Conservation (phyloP, 768 basidiomycete species). For the Asterophora lycoperdoides region DNA sequence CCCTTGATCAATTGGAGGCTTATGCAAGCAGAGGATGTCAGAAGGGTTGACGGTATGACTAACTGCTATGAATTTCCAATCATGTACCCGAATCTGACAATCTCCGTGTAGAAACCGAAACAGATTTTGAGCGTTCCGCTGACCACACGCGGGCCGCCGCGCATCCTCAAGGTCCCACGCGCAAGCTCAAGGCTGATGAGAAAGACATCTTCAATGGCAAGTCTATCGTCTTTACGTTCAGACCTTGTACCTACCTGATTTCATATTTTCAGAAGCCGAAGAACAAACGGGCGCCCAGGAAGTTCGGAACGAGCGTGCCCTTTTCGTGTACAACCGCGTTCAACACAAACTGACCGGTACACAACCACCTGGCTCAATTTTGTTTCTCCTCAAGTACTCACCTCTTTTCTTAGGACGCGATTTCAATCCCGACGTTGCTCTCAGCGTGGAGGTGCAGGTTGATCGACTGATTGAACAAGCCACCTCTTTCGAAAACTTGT, state of each 20-base stretch:
- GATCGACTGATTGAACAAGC: constrained; percentile 92
- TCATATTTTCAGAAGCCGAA: constrained; percentile 31
- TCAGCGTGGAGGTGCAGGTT: constrained; percentile 81
- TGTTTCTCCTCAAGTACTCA: not conserved
- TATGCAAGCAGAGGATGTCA: constrained; percentile 77
- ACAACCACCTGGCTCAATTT: constrained; percentile 12
- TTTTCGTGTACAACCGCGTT: constrained; percentile 92
- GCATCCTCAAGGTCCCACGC: constrained; percentile 73
- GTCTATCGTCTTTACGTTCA: constrained; percentile 12
- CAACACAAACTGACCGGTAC: constrained; percentile 90
- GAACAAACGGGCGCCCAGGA: constrained; percentile 69
- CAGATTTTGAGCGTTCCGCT: constrained; percentile 50
- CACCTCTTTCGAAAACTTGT: constrained; percentile 90
- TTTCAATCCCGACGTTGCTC: constrained; percentile 78
- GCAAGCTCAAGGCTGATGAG: constrained; percentile 87
- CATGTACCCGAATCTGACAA: not conserved
- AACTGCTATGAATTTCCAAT: constrained; percentile 5
- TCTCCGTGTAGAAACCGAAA: constrained; percentile 33
- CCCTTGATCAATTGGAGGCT: constrained; percentile 97
- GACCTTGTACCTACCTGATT: not conserved
- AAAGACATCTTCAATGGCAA: constrained; percentile 90
- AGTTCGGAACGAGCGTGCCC: constrained; percentile 84
- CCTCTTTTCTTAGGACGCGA: constrained; percentile 61
- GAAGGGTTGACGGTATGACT: constrained; percentile 59
- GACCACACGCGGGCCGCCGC: constrained; percentile 66